Conservation (phyloP, 106 monocot species). For the Triglochin maritima region DNA sequence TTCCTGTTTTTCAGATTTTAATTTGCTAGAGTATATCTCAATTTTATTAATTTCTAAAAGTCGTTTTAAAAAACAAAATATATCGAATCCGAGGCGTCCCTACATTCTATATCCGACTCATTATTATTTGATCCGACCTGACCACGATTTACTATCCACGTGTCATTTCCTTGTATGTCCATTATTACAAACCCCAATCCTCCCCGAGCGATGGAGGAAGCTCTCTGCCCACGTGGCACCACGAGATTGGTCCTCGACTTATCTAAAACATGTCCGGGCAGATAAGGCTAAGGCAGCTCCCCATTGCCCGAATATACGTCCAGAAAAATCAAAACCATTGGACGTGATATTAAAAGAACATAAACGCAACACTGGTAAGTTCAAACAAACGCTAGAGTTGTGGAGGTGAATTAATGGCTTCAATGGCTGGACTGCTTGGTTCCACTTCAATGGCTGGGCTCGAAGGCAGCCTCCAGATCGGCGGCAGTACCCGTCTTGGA, state of each 20-base stretch:
- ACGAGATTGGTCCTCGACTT: not conserved
- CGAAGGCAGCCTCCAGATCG: slow-evolving; percentile 51
- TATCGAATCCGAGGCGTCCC: too few species aligned
- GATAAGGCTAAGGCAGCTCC: too few species aligned
- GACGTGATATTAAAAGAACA: not conserved
- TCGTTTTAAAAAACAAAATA: too few species aligned
- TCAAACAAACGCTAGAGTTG: not conserved
- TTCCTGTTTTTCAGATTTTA: too few species aligned
- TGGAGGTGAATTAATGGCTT: slow-evolving; percentile 33
- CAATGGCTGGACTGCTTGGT: slow-evolving; percentile 66
- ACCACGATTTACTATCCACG: too few species aligned
- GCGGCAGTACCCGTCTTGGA: slow-evolving; percentile 26
- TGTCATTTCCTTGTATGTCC: too few species aligned
- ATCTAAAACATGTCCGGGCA: not conserved
- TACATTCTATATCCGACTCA: too few species aligned
- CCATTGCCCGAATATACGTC: not conserved
- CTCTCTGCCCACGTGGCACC: not conserved
- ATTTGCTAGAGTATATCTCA: too few species aligned
- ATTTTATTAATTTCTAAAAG: too few species aligned
- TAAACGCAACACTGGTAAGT: not conserved
- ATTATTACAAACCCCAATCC: too few species aligned
- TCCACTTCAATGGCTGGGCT: slow-evolving; percentile 42
- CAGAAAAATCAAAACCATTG: not conserved
- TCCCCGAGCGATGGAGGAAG: too few species aligned
- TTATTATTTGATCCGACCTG: too few species aligned